Percentiles rank a stretch among this genome's conserved stretches.
Evolutionary conservation across 148 eudicot genomes (phyloP).

Genomic region (Rhododendron simsii): DNA sequence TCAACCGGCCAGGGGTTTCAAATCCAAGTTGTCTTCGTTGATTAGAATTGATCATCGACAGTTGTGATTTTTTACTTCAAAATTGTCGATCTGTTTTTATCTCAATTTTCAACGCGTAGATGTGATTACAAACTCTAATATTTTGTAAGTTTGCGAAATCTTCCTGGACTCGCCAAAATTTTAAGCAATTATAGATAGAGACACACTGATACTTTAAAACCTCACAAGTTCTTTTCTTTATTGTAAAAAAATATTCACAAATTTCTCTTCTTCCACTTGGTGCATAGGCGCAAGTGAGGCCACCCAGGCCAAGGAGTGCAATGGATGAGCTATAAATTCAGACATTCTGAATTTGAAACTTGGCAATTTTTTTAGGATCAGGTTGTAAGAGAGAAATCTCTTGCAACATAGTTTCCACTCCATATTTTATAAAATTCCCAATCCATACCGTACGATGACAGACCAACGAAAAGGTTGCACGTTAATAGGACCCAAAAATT

Average conservation of each 20-base stretch:
- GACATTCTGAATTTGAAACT: too few species aligned
- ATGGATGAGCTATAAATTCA: too few species aligned
- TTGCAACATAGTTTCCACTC: neutral
- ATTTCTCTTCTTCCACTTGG: neutral
- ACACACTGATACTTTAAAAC: neutral
- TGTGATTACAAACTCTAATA: neutral
- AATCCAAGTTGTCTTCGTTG: neutral
- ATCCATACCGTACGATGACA: too few species aligned
- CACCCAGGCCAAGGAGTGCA: too few species aligned
- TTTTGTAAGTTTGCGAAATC: neutral
- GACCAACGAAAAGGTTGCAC: too few species aligned
- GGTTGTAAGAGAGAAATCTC: neutral
- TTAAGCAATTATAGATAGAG: too few species aligned
- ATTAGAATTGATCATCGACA: neutral
- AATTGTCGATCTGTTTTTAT: neutral
- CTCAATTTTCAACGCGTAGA: neutral
- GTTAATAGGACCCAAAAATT: too few species aligned
- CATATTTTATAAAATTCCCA: too few species aligned
- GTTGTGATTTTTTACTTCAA: neutral
- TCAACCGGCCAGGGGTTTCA: neutral
- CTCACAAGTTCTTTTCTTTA: neutral
- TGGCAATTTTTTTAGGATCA: too few species aligned
- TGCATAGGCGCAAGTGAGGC: neutral
- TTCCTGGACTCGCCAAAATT: neutral
- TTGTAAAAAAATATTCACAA: neutral